phyloP scores from a whole-genome alignment of 148 eudicot genomes.

The Fallopia convolvulus region DNA sequence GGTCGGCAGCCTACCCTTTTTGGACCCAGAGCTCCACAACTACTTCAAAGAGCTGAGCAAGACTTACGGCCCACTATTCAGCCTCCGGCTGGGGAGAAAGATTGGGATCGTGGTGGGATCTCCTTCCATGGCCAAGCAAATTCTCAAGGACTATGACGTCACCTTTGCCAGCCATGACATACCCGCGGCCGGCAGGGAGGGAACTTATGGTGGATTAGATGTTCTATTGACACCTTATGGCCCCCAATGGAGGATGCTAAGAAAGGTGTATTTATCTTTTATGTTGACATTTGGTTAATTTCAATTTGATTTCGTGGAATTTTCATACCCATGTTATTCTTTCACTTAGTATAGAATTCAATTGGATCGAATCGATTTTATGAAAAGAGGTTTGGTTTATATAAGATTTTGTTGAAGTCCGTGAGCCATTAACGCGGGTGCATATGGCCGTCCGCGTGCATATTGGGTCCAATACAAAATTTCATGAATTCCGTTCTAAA shows the following conservation, averaged over 20 bases:
- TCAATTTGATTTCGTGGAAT: no score
- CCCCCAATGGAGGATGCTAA: conserved; percentile 49
- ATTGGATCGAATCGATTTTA: no score
- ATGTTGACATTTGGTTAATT: no score
- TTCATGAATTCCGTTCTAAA: no score
- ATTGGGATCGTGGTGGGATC: conserved; percentile 40
- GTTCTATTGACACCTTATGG: conserved; percentile 58
- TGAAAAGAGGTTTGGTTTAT: no score
- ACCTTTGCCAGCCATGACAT: conserved; percentile 63
- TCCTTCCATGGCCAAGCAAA: conserved; percentile 39
- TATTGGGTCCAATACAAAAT: no score
- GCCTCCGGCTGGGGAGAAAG: conserved; percentile 50
- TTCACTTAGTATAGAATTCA: no score
- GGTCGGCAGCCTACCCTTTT: conserved; percentile 8
- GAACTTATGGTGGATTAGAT: conserved; percentile 47
- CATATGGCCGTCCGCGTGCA: no score
- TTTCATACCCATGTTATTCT: no score
- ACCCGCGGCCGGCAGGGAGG: conserved; percentile 42
- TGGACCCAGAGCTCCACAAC: conserved; percentile 8
- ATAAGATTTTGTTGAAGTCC: no score
- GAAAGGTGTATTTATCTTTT: conserved; percentile 22
- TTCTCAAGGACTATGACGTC: conserved; percentile 47
- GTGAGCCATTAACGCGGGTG: no score
- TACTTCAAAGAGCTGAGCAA: conserved; percentile 14
- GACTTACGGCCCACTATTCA: conserved; percentile 46